Conservation (phyloP, 1,139 yeast species). For the Hyphopichia wangnamkhiaoensis region DNA sequence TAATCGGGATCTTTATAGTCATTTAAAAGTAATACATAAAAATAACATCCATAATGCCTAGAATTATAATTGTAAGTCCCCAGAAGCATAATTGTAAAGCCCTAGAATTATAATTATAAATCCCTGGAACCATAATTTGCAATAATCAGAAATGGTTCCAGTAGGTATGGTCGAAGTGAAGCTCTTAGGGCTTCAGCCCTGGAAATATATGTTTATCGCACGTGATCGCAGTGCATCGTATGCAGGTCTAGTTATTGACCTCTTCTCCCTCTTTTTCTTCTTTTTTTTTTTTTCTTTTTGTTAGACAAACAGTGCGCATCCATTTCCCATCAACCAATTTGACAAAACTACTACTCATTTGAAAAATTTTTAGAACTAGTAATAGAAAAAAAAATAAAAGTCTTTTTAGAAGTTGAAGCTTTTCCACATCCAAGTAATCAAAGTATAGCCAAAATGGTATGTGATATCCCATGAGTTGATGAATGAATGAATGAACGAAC, state of each 20-base stretch:
- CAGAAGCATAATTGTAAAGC: not conserved
- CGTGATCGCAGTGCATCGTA: not conserved
- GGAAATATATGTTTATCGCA: too few species aligned
- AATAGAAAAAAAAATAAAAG: slow-evolving; percentile 1
- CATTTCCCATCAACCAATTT: slow-evolving; percentile 8
- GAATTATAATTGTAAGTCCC: too few species aligned
- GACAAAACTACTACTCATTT: not conserved
- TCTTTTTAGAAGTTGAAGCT: slow-evolving; percentile 9
- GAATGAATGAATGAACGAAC: too few species aligned
- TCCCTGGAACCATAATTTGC: too few species aligned
- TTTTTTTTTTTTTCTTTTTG: not conserved
- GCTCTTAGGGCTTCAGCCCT: too few species aligned
- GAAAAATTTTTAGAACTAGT: slow-evolving; percentile 2
- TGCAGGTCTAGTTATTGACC: not conserved
- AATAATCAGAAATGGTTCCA: too few species aligned
- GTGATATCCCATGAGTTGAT: slow-evolving; percentile 8
- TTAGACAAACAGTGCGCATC: not conserved
- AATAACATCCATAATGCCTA: not conserved
- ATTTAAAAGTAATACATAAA: not conserved
- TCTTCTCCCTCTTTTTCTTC: not conserved
- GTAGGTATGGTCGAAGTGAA: too few species aligned
- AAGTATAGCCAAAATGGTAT: slow-evolving; percentile 24
- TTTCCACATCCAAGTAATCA: slow-evolving; percentile 9
- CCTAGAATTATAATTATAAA: too few species aligned
- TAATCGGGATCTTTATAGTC: slow-evolving; percentile 17